phyloP scores from a whole-genome alignment of 805 yeast species.

The Yarrowia sp. region DNA sequence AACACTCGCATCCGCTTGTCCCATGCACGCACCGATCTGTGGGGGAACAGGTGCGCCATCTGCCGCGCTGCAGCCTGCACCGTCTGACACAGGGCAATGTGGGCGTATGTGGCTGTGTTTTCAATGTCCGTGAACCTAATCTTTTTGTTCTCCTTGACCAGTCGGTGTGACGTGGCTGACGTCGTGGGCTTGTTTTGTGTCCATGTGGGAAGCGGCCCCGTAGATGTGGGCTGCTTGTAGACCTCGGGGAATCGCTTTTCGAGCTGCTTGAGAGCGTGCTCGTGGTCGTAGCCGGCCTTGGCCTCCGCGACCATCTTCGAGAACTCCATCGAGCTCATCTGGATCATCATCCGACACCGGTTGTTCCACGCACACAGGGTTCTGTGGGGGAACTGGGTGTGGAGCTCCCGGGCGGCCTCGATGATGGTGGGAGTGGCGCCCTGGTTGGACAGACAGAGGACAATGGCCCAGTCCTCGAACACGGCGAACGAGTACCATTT shows the following conservation, averaged over 20 bases:
- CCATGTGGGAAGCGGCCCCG: not conserved
- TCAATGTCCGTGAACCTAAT: constrained; percentile 24
- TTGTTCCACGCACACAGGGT: constrained; percentile 30
- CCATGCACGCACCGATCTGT: constrained; percentile 36
- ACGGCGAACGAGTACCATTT: constrained; percentile 36
- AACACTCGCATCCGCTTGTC: constrained; percentile 34
- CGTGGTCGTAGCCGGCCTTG: constrained; percentile 9
- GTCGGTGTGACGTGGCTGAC: not conserved
- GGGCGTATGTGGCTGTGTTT: constrained; percentile 24
- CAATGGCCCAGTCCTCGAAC: constrained; percentile 38
- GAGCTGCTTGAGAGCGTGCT: constrained; percentile 14
- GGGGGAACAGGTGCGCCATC: constrained; percentile 37
- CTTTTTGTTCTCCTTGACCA: constrained; percentile 34
- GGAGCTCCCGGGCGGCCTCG: constrained; percentile 31
- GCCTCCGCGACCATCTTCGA: constrained; percentile 11
- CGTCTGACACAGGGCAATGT: constrained; percentile 25
- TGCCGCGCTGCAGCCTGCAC: constrained; percentile 35
- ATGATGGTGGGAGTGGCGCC: constrained; percentile 24
- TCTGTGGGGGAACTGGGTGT: constrained; percentile 31
- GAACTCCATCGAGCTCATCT: constrained; percentile 17
- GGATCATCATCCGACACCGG: constrained; percentile 32
- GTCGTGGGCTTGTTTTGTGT: constrained; percentile 21
- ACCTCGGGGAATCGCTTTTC: constrained; percentile 29
- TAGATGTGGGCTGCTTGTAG: not conserved
- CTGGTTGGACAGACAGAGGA: constrained; percentile 22